These are phyloP conservation scores for Scutellaria galericulata DNA, from an alignment of 257 asterid species.

Conservation along the genomic window DNA sequence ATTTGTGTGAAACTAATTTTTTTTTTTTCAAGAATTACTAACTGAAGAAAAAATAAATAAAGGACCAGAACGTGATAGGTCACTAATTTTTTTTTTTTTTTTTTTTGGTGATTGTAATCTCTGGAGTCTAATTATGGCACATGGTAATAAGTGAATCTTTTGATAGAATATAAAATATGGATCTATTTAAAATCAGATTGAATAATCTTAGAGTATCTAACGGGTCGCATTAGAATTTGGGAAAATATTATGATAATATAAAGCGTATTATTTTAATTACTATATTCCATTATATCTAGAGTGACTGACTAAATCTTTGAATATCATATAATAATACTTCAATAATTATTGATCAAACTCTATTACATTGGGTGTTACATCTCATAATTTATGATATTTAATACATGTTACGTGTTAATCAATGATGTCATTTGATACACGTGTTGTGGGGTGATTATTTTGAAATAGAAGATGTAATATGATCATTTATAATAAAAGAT, in stretches of 20 bases:
- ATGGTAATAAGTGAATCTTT: constrained; percentile 46
- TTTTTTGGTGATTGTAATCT: background rate
- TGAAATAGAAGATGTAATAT: no score
- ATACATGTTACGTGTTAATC: no score
- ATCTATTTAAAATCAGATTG: background rate
- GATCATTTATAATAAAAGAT: no score
- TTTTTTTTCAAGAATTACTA: no score
- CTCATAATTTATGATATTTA: no score
- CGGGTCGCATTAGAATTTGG: constrained; percentile 29
- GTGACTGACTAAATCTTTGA: constrained; percentile 42
- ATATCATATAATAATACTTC: constrained; percentile 13
- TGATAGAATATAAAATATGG: constrained; percentile 23
- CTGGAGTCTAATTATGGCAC: constrained; percentile 37
- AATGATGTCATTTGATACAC: no score
- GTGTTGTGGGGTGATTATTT: no score
- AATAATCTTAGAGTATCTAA: constrained; percentile 47
- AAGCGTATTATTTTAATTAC: constrained; percentile 27
- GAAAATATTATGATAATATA: constrained; percentile 30
- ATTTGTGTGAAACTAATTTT: no score
- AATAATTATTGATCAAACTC: background rate
- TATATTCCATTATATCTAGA: constrained; percentile 1
- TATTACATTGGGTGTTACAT: no score
- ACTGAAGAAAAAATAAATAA: no score
- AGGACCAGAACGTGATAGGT: background rate
- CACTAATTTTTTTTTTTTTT: background rate